phyloP scores from a whole-genome alignment of 768 basidiomycete genomes.

The Suillus subalutaceus region DNA sequence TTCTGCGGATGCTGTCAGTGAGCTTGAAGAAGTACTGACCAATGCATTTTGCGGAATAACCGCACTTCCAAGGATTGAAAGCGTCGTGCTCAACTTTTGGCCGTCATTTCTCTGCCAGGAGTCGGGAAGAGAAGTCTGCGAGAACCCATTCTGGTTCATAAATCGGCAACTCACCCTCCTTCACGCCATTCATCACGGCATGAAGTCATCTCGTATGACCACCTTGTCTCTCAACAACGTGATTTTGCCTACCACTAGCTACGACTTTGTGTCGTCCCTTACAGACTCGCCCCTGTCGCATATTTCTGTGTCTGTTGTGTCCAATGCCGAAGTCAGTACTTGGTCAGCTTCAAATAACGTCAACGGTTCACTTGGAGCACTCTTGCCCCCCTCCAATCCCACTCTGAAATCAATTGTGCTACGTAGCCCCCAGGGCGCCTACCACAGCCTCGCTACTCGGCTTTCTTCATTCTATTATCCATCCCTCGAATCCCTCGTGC shows the following conservation, averaged over 20 bases:
- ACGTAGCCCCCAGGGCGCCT: slow-evolving; percentile 32
- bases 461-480: slow-evolving; percentile 29
- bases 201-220: slow-evolving; percentile 23
- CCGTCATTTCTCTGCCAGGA: slow-evolving; percentile 30
- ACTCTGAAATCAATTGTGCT: slow-evolving; percentile 29
- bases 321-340: slow-evolving; percentile 29
- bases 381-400: slow-evolving; percentile 25
- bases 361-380: slow-evolving; percentile 27
- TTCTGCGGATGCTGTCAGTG: slow-evolving; percentile 29
- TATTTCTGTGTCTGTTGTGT: slow-evolving; percentile 32
- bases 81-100: slow-evolving; percentile 35
- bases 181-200: slow-evolving; percentile 27
- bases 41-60: slow-evolving; percentile 27
- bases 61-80: slow-evolving; percentile 23
- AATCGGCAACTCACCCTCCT: slow-evolving; percentile 30
- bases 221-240: slow-evolving; percentile 30
- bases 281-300: slow-evolving; percentile 30
- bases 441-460: slow-evolving; percentile 29
- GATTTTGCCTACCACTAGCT: slow-evolving; percentile 24
- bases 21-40: slow-evolving; percentile 33
- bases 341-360: slow-evolving; percentile 35
- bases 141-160: slow-evolving; percentile 35
- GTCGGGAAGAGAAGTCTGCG: slow-evolving; percentile 22
- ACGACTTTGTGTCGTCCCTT: slow-evolving; percentile 31
- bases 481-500: slow-evolving; percentile 29